Evolutionary conservation across 176 grass and related monocot species (phyloP).

Genomic region (Triticum turgidum): DNA sequence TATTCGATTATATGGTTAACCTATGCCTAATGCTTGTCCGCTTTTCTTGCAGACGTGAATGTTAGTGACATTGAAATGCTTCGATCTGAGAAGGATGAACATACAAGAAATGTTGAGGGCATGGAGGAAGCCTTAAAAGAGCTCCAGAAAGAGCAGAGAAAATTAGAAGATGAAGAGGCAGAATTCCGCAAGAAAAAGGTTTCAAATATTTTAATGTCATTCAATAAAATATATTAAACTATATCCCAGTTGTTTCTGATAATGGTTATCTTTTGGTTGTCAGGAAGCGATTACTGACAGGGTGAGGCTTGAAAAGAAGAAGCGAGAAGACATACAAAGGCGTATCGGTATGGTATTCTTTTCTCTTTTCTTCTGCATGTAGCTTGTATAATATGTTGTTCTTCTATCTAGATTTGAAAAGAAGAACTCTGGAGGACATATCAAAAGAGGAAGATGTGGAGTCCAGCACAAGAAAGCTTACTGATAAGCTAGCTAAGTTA

Average conservation of each 20-base stretch:
- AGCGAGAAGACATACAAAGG: conserved; percentile 46
- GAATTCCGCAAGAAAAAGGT: conserved; percentile 72
- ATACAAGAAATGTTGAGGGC: conserved; percentile 27
- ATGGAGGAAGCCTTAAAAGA: conserved; percentile 43
- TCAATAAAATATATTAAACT: conserved; percentile 14
- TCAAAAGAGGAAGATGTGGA: conserved; percentile 78
- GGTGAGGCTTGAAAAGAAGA: conserved; percentile 53
- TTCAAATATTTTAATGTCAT: conserved; percentile 14
- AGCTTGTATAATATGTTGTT: conserved; percentile 28
- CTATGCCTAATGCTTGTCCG: conserved; percentile 34
- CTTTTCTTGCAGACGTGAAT: conserved; percentile 58
- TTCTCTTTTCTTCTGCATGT: conserved; percentile 15
- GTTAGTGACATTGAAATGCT: conserved; percentile 54
- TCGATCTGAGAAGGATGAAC: conserved; percentile 43
- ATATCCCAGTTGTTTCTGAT: not conserved
- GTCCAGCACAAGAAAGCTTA: conserved; percentile 66
- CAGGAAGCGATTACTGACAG: conserved; percentile 72
- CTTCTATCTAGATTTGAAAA: conserved; percentile 42
- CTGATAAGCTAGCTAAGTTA: conserved; percentile 53
- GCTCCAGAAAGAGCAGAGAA: conserved; percentile 50
- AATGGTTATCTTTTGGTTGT: conserved; percentile 6
- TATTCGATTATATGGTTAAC: conserved; percentile 1
- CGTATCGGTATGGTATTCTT: conserved; percentile 52
- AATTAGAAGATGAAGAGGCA: conserved; percentile 78
- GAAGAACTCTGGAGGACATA: conserved; percentile 51